Evolutionary conservation across 2,329 filamentous ascomycete genomes (phyloP).

Genomic region (Grosmannia huntii): DNA sequence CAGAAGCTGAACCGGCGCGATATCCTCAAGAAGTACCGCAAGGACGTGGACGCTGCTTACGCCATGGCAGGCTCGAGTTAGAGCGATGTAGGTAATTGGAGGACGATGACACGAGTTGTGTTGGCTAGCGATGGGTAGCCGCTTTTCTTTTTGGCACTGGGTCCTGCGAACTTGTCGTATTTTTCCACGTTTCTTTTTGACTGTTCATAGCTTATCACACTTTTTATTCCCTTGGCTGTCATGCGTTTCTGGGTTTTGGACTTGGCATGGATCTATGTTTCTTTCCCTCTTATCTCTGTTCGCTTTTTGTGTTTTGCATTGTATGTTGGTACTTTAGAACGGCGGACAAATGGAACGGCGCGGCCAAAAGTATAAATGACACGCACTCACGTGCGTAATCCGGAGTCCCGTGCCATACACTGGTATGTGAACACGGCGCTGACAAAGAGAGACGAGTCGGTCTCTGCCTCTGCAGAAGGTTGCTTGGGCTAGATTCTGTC

Average conservation of each 20-base stretch:
- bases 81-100: neutral
- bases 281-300: neutral
- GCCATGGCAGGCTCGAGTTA: constrained; percentile 18
- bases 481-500: neutral
- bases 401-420: neutral
- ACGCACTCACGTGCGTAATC: no score
- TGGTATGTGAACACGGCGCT: neutral
- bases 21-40: constrained; percentile 48
- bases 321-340: neutral
- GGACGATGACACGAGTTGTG: neutral
- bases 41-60: constrained; percentile 50
- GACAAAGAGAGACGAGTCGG: neutral
- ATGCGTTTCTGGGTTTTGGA: neutral
- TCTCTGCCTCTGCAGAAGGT: neutral
- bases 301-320: neutral
- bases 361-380: neutral
- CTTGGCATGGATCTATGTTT: neutral
- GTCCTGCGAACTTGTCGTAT: neutral
- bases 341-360: neutral
- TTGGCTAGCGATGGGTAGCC: neutral
- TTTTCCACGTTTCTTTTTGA: neutral
- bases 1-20: constrained; percentile 62
- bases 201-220: neutral
- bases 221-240: neutral
- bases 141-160: neutral